These are phyloP conservation scores for Pythium volutum DNA, from an alignment of 352 stramenopile genomes.

Conservation along the genomic window DNA sequence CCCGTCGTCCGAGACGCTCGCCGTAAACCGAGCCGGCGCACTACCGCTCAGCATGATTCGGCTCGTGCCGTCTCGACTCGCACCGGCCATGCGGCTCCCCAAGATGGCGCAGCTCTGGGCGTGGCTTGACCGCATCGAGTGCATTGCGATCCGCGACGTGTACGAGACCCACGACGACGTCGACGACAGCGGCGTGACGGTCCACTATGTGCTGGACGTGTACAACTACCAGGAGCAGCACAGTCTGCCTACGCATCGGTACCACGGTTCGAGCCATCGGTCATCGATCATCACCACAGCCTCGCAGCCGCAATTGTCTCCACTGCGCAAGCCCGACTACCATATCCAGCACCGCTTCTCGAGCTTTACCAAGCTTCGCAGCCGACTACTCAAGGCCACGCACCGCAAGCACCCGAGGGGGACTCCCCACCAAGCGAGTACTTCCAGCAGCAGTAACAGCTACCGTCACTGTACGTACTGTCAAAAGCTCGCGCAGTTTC, in stretches of 20 bases:
- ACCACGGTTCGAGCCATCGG: background rate
- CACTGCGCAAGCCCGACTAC: constrained; percentile 39
- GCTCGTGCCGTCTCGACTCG: constrained; percentile 39
- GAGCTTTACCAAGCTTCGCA: constrained; percentile 50
- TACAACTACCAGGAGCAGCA: constrained; percentile 45
- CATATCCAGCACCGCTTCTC: constrained; percentile 67
- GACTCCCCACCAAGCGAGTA: constrained; percentile 21
- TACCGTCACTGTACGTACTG: constrained; percentile 22
- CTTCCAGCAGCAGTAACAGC: constrained; percentile 22
- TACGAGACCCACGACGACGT: constrained; percentile 39
- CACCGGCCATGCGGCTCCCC: constrained; percentile 47
- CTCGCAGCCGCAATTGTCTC: background rate
- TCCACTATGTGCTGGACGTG: constrained; percentile 59
- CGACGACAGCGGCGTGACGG: constrained; percentile 22
- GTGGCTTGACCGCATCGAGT: constrained; percentile 59
- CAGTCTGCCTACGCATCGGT: constrained; percentile 30
- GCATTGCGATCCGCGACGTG: constrained; percentile 49
- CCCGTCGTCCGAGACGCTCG: background rate
- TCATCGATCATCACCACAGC: background rate
- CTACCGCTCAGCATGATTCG: constrained; percentile 28
- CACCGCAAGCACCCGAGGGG: constrained; percentile 34
- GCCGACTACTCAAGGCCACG: constrained; percentile 39
- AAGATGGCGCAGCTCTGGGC: constrained; percentile 49
- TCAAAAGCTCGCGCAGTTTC: constrained; percentile 31
- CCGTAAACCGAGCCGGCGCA: background rate